Base-by-base conservation (phyloP, 345 rosid species). In the Pistacia vera region DNA sequence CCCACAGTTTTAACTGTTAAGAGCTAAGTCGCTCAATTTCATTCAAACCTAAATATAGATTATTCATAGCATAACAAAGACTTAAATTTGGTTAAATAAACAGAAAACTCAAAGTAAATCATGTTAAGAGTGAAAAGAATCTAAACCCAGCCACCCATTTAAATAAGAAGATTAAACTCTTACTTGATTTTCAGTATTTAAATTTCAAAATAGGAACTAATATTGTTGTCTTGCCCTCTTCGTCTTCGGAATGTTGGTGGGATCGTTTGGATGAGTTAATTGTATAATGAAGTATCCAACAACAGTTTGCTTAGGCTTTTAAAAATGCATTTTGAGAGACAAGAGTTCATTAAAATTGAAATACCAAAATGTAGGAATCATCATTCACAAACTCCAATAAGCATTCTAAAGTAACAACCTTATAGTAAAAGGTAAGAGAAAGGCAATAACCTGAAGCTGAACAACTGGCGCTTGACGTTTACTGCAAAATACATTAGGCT, bases 371-470 rank as follows among this genome's bases (percentile, higher is more conserved):
- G 14, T 63, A 54, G 52, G 17, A 8, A n/a, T 57, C 52, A 38
- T 58, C 30, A 52, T 11, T 10, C 10, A 33, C 16, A 58, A 13
- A 58, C 33, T 38, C 11, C n/a, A 57, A 5, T 41, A 20, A 36
- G 30, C n/a, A 11, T 48, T 22, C 2, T 2, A 52, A 16, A 38
- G 41, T 5, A 38, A 20, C 14, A 58, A 63, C 22, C 61, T 35
- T 38, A 38, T 38, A 38, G 36, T 11, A 57, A 57, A 60, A 60
- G 48, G 20, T 56, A 5, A 11, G 66, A 18, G 33, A 61, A 46
- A 62, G 60, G 0, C 56, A 51, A 44, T 48, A 49, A 88, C 97
- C 94, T 91, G 97, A 75, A 93, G 91, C 36, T 67, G 84, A 81
- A 86, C 82, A 0, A 66, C 52, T 66, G 90, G 58, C 11, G 52